Base-by-base conservation (phyloP, 805 yeast species). In the Brettanomyces anomalus region DNA sequence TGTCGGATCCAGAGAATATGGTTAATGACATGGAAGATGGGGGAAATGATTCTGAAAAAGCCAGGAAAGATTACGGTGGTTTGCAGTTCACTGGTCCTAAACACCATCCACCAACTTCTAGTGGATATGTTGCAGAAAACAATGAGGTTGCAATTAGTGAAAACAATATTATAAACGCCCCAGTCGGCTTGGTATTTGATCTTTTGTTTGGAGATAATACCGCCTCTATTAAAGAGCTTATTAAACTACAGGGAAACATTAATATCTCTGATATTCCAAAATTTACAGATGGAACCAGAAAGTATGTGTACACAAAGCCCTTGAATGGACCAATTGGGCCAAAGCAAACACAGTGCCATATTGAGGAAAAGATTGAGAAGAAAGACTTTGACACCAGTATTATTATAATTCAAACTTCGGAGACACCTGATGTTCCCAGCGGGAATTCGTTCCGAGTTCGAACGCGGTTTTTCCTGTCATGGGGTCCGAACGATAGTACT, bases 401-500 rank as follows among this genome's bases (percentile, higher is more conserved):
- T 18, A 65, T 68, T 26, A 75, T 79, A 2, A 67, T 71, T 3
- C 85, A 81, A 49, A 57, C 67, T 1, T 78, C 88, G 0, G 72
- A 70, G 39, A 80, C 87, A 0, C 94, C 93, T 0, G 93, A 84
- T 62, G 86, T 84, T n/a, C 94, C 94, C 0, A 77, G 84, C 30
- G 93, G 94, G 6, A 72, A 68, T 48, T 67, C 82, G 0, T 85
- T 85, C 50, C 68, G 71, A 38, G 82, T 81, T 3, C 67, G 70
- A 42, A 80, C 93, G 2, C 66, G 69, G 24, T 69, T 73, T 31
- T 71, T 70, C 50, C 60, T 82, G 5, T 67, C 76, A 10, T 84
- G 94, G 93, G 84, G 71, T 4, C 66, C 64, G 2, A 68, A 70
- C 40, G 79, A 79, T 55, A 46, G 60, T 7, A 81, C 89, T 0